Evolutionary conservation across 768 basidiomycete genomes (phyloP), one percentile per base, ranked within the genome.

Genomic region (Pleurotus citrinopileatus): DNA sequence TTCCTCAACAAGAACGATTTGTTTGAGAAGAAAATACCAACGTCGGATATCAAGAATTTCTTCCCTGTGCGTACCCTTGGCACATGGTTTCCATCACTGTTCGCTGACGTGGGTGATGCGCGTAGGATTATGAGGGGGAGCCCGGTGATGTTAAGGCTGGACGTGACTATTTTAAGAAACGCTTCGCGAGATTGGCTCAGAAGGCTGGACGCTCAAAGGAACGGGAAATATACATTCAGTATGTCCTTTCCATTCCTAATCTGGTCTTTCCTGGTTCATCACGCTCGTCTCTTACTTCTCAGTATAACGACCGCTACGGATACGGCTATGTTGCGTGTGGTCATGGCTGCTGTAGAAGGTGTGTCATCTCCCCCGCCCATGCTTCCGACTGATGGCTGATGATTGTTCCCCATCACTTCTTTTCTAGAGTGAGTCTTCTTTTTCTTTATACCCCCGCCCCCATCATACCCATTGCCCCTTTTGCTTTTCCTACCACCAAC

Each of bases 271-370:
- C 19, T 25, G 29, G 37, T 37, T 51, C 15, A 23, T 6, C 23
- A 25, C 20, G n/a, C 4, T n/a, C 15, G 23, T 40, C 38, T 26
- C n/a, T 29, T 40, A 27, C 55, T 40, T 36, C 55, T 38, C 60
- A 93, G 93, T 70, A 84, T 87, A 56, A 95, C 94, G 40, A 95
- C 86, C 37, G 92, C 94, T 28, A 93, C 93, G 19, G 93, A 95
- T 73, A 94, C 92, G 1, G 89, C 82, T 17, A 79, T 94, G 78
- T 71, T 95, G 46, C 78, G 89, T 61, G 91, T 95, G 17, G 91
- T 98, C 13, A 96, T 96, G 94, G 90, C 91, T 58, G 94, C 94
- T 57, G 92, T 94, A 47, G 90, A 94, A 94, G 92, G 91, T 91
- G 58, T 61, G 83, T 6, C 12, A 34, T 46, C n/a, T 22, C 40